Base-by-base conservation (phyloP, 202 grass and related monocot species). In the Brachypodium distachyon region DNA sequence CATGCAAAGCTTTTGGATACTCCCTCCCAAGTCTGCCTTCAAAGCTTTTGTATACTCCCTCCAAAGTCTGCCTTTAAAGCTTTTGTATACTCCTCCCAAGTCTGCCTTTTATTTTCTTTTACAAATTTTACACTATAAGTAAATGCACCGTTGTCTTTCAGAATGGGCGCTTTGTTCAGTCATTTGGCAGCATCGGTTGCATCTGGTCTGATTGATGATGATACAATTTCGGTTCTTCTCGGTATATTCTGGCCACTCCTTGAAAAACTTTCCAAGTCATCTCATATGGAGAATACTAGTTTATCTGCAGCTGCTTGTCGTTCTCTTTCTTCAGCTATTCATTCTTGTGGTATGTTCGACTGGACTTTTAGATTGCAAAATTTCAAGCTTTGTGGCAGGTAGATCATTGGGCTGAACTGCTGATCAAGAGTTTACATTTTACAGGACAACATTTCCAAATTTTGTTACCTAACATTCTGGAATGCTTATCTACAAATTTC, bases 201-300 rank as follows among this genome's bases (percentile, higher is more conserved):
- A 61, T 82, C 85, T 71, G 80, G 80, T 86, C 80, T 83, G 61
- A 51, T 86, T 32, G 90, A 97, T 29, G 90, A 98, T 90, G 91
- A 86, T 69, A 92, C 78, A 73, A 72, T 86, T 88, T 55, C 76
- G 46, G 67, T 69, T 77, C 86, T 97, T 92, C 73, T 98, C 74
- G 82, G 87, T 73, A 76, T 92, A 88, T 82, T 92, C 42, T 98
- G 95, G 91, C 95, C 91, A 50, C 95, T 92, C 46, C 75, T 98
- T 76, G 95, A 98, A 64, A 94, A 85, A 65, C 87, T 98, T 94
- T 87, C 87, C 47, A 72, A 27, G 60, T 94, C 95, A 77, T 65
- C 76, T 75, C 91, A 98, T 79, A 92, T 98, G 91, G 95, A 95
- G 74, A 90, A 88, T 81, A 36, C 75, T 62, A 82, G 70, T 87